phyloP scores from a whole-genome alignment of 192 early-diverging fungal genomes.

The Backusella tuberculispora region DNA sequence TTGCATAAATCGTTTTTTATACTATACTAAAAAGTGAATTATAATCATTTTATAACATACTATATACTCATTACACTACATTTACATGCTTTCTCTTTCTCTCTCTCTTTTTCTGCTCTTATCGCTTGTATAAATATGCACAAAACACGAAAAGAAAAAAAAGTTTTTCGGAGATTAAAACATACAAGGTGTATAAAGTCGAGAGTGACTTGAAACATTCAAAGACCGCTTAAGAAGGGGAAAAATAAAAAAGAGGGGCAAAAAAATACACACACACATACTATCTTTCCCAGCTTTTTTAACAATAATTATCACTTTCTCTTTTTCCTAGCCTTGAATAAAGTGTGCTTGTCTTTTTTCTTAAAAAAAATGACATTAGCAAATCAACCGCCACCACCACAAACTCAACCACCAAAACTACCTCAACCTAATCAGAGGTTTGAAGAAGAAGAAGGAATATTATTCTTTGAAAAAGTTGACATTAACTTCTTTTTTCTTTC shows the following conservation, averaged over 20 bases:
- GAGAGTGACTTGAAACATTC: constrained; percentile 5
- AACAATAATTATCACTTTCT: not conserved
- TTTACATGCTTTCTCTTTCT: too few relatives aligned
- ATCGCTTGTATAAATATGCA: not conserved
- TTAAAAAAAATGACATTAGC: constrained; percentile 4
- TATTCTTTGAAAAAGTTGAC: not conserved
- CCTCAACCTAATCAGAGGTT: not conserved
- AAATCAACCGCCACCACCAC: constrained; percentile 10
- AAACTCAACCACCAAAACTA: not conserved
- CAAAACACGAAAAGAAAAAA: not conserved
- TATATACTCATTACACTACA: too few relatives aligned
- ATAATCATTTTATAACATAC: too few relatives aligned
- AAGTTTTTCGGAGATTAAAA: not conserved
- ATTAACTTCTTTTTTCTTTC: not conserved
- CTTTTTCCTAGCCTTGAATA: not conserved
- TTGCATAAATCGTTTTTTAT: too few relatives aligned
- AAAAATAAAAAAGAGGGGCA: not conserved
- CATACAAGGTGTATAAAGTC: not conserved
- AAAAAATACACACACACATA: constrained; percentile 18
- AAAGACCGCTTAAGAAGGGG: not conserved
- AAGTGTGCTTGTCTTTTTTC: not conserved
- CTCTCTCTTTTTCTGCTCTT: not conserved
- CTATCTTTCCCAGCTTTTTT: not conserved
- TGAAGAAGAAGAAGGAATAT: not conserved
- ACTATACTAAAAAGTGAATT: too few relatives aligned